Percentiles rank a stretch among this genome's conserved stretches.
phyloP scores from a whole-genome alignment of 495 filamentous ascomycete species.

The Endocarpon pusillum region DNA sequence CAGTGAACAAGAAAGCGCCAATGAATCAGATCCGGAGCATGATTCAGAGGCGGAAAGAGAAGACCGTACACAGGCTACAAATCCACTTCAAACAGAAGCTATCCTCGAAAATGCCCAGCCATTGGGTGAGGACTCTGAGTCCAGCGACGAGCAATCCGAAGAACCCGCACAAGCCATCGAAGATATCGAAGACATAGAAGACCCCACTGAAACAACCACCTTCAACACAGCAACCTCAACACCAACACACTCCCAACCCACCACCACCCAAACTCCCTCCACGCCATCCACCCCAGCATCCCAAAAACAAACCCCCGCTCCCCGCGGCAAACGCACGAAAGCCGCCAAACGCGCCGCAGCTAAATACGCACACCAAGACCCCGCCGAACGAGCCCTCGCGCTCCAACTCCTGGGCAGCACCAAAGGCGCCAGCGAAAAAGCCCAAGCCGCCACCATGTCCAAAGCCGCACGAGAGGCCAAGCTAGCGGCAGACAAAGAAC shows the following conservation, averaged over 20 bases:
- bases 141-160: constrained; percentile 1
- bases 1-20: neutral
- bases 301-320: constrained; percentile 21
- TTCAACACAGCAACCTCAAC: constrained; percentile 1
- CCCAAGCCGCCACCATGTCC: constrained; percentile 29
- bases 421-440: constrained; percentile 33
- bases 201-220: constrained; percentile 3
- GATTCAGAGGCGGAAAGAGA: constrained; percentile 17
- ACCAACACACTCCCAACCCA: constrained; percentile 2
- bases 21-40: constrained; percentile 8
- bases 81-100: constrained; percentile 2
- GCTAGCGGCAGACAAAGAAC: constrained; percentile 43
- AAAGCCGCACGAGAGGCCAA: constrained; percentile 42
- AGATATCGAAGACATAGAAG: constrained; percentile 4
- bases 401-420: constrained; percentile 65
- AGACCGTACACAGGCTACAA: constrained; percentile 13
- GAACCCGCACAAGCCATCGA: constrained; percentile 26
- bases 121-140: constrained; percentile 5
- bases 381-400: constrained; percentile 72
- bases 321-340: constrained; percentile 72
- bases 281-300: constrained; percentile 9
- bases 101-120: too few relatives aligned
- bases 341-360: constrained; percentile 70
- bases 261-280: constrained; percentile 4
- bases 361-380: constrained; percentile 92